Base-by-base conservation (phyloP, 164 flowering plant genomes). In the Kingdonia uniflora region DNA sequence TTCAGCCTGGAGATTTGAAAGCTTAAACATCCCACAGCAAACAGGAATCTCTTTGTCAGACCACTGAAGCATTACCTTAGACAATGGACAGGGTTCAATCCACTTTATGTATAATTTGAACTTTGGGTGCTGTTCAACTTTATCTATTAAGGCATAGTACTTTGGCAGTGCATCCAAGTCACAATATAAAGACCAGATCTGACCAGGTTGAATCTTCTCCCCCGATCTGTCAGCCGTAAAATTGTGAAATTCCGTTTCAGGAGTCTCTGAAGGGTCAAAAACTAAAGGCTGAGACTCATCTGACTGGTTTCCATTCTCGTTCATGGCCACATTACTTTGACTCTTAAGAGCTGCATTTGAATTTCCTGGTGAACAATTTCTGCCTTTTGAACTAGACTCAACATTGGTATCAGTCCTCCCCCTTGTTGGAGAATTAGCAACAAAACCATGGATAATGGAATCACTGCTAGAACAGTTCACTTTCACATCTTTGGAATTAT, bases 141-240 rank as follows among this genome's bases (percentile, higher is more conserved):
- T 68, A 41, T 42, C 62, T 22, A 84, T 72, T 48, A 23, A 55
- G 50, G 75, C 80, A 67, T 77, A 82, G 64, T 66, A 74, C 65
- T 74, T 77, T 19, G 94, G 90, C 65, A 80, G 50, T 45, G 70
- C 73, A 67, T 82, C 87, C 45, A 69, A 71, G 14, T 76, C 75
- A 57, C 80, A 43, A 56, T 77, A 87, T 23, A 80, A 39, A n/a
- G 94, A 79, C 96, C 96, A 87, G 14, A 79, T 49, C 62, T 84
- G 87, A 52, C 80, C 84, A 35, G 52, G 48, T 59, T 66, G 55
- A 60, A 87, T 74, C 47, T 66, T 74, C 12, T 71, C 78, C 10
- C 0, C 10, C 1, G 80, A 67, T 42, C 54, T 77, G 23, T 60
- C 71, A 15, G 24, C 56, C 24, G 67, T 76, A 62, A 84, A 87